Base-by-base conservation (phyloP, 1,284 basidiomycete species). In the Leccinum pseudoinsigne region DNA sequence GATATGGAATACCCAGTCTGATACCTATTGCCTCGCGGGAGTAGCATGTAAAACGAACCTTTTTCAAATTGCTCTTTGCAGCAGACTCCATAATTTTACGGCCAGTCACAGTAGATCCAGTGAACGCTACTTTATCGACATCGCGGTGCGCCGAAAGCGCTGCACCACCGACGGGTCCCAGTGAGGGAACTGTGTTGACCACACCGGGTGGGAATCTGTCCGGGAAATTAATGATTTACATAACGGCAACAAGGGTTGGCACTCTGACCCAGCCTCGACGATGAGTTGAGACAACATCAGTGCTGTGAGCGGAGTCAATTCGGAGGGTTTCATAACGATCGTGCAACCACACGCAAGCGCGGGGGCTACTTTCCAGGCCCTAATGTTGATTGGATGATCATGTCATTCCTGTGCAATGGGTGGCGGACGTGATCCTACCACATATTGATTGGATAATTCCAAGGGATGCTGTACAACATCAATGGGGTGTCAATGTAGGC, bases 381-480 rank as follows among this genome's bases (percentile, higher is more conserved):
- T 91, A 61, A n/a, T 36, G n/a, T 47, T 57, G 50, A 62, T 58
- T 50, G 6, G 47, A 36, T 61, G 28, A 59, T 53, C 26, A 62
- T 56, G 54, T 58, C 58, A 65, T 54, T 64, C 64, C 57, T 42
- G 58, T 59, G 54, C 64, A 57, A 66, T 62, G 59, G 31, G 58
- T 54, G 16, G 8, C 28, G 26, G 14, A 54, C 23, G 55, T 16
- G 45, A 23, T 31, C 71, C 28, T 76, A 88, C 89, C 92, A 93
- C 93, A 96, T 95, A 69, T 86, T 86, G 74, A 97, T 90, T 14
- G 94, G 95, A 75, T 95, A 96, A 79, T 96, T 95, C 92, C 91
- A 94, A 11, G 92, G 92, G 67, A 94, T 93, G 69, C 92, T 93
- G 62, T 47, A 65, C 47, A 60, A 31, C 34, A 59, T 65, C 16